These are phyloP conservation scores for Microdochium bolleyi DNA, from an alignment of 2,329 filamentous ascomycete genomes.

Conservation along the genomic window DNA sequence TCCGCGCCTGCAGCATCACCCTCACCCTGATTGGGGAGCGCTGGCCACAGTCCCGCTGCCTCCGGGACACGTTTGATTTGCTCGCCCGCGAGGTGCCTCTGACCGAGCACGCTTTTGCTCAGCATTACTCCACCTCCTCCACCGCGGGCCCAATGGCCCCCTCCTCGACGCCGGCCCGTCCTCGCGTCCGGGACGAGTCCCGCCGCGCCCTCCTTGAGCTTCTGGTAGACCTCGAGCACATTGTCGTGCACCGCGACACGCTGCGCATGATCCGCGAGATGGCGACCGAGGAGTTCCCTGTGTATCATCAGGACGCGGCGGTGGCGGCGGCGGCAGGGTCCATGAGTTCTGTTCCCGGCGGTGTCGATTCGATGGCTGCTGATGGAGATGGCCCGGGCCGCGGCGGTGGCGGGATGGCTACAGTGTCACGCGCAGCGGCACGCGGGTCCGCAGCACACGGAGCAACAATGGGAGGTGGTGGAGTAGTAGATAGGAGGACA, in stretches of 20 bases:
- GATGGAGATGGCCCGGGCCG: not conserved
- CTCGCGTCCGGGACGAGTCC: not conserved
- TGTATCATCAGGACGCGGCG: not conserved
- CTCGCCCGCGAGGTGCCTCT: slow-evolving; percentile 3
- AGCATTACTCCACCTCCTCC: not conserved
- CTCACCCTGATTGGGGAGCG: slow-evolving; percentile 2
- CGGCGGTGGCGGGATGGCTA: not conserved
- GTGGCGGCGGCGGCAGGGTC: too few relatives aligned
- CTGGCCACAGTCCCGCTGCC: not conserved
- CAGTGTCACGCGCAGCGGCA: not conserved
- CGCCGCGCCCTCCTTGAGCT: not conserved
- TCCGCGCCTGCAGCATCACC: slow-evolving; percentile 2
- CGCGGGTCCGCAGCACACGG: not conserved
- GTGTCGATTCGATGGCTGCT: not conserved
- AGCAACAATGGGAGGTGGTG: not conserved
- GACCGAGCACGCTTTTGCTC: not conserved
- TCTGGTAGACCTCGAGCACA: slow-evolving; percentile 1
- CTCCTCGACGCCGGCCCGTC: not conserved
- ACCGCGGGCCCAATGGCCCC: not conserved
- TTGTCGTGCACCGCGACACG: slow-evolving; percentile 2
- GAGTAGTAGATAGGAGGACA: not conserved
- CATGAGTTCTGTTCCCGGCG: not conserved
- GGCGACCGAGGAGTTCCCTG: slow-evolving; percentile 2
- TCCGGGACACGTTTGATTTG: slow-evolving; percentile 2
- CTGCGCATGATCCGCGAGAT: slow-evolving; percentile 5